Evolutionary conservation across 345 rosid genomes (phyloP), one percentile per base, ranked within the genome.

Genomic region (Barbarea vulgaris): DNA sequence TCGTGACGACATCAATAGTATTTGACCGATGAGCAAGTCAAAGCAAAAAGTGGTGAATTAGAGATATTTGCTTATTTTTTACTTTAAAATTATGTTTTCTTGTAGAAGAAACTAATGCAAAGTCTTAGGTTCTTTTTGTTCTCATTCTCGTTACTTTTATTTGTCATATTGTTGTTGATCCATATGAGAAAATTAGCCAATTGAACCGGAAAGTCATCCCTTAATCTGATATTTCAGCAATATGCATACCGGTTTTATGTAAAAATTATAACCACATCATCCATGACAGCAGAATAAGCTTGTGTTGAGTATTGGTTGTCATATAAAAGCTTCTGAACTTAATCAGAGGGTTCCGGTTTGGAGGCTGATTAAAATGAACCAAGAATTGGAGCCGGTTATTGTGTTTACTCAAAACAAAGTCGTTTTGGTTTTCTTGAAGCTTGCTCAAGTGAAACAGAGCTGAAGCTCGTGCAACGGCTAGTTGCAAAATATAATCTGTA

Each of bases 81-180:
- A 76, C 79, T 75, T 51, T 19, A 67, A 9, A 46, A n/a, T 39
- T 10, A 65, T 67, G 58, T 59, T 47, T 75, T 50, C 18, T 56
- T 10, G 36, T 15, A 46, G 31, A 66, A 57, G 52, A n/a, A n/a
- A n/a, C 52, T 24, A 17, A 22, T 14, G 50, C 19, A 14, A 65
- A 56, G 59, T 74, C 66, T 34, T 73, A 33, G 31, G 30, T 73
- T 44, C 22, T 25, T 74, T 28, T 61, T 62, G 12, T 62, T 72
- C 21, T 9, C 31, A 12, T 48, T 19, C 31, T 30, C 10, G 18
- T 51, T 50, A 50, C n/a, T 34, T 33, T 17, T 55, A 7, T 14
- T 72, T 63, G 22, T 54, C 48, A 55, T 42, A 4, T 21, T n/a
- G n/a, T 25, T 25, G 64, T 73, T 44, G 19, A 73, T 47, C 9